Conservation (phyloP, 2,329 filamentous ascomycete genomes). For the Whalleya microplaca region DNA sequence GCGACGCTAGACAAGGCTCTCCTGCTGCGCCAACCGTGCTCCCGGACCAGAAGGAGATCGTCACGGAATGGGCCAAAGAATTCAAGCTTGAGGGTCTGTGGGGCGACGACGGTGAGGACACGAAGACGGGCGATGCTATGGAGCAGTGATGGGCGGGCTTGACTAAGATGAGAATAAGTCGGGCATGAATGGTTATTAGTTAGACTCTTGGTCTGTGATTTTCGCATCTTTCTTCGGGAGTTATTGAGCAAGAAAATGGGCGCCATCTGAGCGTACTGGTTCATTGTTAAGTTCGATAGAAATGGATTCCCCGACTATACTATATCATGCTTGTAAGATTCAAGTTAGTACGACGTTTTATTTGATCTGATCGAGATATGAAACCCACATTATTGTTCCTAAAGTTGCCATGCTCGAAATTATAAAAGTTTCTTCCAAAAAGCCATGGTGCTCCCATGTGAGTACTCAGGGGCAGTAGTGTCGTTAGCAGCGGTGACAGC, state of each 20-base stretch:
- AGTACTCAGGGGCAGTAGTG: no score
- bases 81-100: slow-evolving; percentile 94
- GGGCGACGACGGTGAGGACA: slow-evolving; percentile 63
- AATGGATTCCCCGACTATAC: neutral
- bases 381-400: no score
- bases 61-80: slow-evolving; percentile 86
- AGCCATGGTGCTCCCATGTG: no score
- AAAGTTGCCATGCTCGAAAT: no score
- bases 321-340: neutral
- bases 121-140: slow-evolving; percentile 51
- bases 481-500: no score
- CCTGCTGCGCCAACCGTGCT: slow-evolving; percentile 21
- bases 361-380: no score
- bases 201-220: neutral
- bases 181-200: neutral
- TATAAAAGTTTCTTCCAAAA: no score
- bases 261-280: neutral
- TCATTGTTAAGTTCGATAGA: neutral
- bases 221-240: neutral
- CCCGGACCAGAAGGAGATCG: slow-evolving; percentile 67
- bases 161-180: neutral
- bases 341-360: no score
- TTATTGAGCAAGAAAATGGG: neutral
- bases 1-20: slow-evolving; percentile 1
- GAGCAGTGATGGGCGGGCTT: slow-evolving; percentile 44